A percentile compares a stretch with the other conserved stretches of the same genome.
Evolutionary conservation across 306 rosid species (phyloP).

Genomic region (Elaeagnus macrophylla): DNA sequence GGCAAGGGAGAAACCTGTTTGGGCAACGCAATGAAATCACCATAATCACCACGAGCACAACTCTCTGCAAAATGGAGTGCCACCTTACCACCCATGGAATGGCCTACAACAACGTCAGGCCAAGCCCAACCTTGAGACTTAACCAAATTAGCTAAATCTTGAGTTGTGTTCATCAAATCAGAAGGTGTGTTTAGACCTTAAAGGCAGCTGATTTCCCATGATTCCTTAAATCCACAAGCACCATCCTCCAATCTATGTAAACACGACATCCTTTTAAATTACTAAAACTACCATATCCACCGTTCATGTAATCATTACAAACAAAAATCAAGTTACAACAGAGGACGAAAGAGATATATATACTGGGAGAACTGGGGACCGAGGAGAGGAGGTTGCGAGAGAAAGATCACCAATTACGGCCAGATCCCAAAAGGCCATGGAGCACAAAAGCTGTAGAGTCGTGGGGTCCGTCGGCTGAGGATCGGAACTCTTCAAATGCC

Average conservation of each 20-base stretch:
- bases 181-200: conserved; percentile 54
- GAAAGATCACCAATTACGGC: conserved; percentile 77
- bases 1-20: conserved; percentile 54
- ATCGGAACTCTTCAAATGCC: conserved; percentile 70
- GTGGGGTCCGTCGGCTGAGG: conserved; percentile 38
- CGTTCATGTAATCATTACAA: too few relatives aligned
- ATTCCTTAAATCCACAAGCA: conserved; percentile 78
- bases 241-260: conserved; percentile 54
- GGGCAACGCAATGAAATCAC: conserved; percentile 47
- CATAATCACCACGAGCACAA: conserved; percentile 58
- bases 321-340: background rate
- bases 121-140: conserved; percentile 62
- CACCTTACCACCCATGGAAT: conserved; percentile 91
- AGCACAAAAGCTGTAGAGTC: conserved; percentile 63
- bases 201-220: conserved; percentile 61
- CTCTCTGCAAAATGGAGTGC: conserved; percentile 60
- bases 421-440: conserved; percentile 81
- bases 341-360: background rate
- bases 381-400: conserved; percentile 50
- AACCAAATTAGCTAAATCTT: conserved; percentile 68
- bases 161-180: conserved; percentile 53
- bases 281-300: too few relatives aligned
- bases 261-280: background rate
- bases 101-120: conserved; percentile 90
- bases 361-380: conserved; percentile 54